phyloP scores from a whole-genome alignment of 1,139 yeast species.

The Kazachstania sp. region DNA sequence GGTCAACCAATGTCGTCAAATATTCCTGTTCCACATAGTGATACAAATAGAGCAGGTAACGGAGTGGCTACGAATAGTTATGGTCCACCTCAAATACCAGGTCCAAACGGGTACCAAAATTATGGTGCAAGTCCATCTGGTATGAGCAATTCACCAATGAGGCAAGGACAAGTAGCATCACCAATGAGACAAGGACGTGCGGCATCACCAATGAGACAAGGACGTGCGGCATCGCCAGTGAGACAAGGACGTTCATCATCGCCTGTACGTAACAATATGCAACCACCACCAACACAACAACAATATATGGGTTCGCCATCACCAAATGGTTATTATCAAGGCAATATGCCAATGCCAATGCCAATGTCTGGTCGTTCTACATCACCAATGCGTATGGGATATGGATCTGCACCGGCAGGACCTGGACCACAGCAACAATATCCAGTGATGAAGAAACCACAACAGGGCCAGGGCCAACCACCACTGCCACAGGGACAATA shows the following conservation, averaged over 20 bases:
- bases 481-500: neutral
- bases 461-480: neutral
- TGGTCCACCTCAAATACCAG: neutral
- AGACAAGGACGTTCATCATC: neutral
- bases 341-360: neutral
- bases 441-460: neutral
- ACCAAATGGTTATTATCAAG: neutral
- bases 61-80: neutral
- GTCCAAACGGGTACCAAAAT: neutral
- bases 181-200: conserved; percentile 1
- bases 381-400: conserved; percentile 2
- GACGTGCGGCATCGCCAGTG: conserved; percentile 1
- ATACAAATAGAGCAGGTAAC: neutral
- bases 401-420: too few relatives aligned
- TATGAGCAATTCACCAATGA: neutral
- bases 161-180: neutral
- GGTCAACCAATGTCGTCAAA: neutral
- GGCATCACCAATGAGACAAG: neutral
- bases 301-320: neutral
- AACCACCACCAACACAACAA: neutral
- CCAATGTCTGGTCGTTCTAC: neutral
- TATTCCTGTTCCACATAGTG: neutral
- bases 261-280: neutral
- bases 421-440: neutral
- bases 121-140: neutral